phyloP scores from a whole-genome alignment of 352 stramenopile species.

The Pythium scleroteichum region DNA sequence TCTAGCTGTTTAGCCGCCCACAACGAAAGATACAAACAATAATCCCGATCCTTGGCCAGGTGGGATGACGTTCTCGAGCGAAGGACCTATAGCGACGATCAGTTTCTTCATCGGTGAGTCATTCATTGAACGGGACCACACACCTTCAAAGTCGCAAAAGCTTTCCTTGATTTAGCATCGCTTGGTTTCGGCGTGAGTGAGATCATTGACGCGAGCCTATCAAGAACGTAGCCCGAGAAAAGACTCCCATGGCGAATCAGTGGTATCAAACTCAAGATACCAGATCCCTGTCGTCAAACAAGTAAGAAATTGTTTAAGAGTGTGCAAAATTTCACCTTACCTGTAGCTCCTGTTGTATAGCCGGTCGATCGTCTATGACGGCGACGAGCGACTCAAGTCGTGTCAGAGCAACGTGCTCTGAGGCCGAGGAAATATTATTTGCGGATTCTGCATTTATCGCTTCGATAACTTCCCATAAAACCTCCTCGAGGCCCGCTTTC shows the following conservation, averaged over 20 bases:
- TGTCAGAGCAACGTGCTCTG: constrained; percentile 49
- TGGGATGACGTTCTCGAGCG: constrained; percentile 58
- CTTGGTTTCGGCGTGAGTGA: constrained; percentile 35
- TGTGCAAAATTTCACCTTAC: constrained; percentile 18
- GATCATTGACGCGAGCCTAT: constrained; percentile 45
- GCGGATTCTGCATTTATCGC: constrained; percentile 18
- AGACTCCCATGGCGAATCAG: constrained; percentile 73
- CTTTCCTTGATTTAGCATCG: constrained; percentile 50
- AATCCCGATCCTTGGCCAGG: constrained; percentile 68
- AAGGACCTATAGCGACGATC: constrained; percentile 47
- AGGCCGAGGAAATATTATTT: constrained; percentile 37
- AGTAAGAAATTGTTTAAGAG: too few species aligned
- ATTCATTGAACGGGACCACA: not conserved
- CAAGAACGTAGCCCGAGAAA: constrained; percentile 56
- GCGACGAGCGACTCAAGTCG: constrained; percentile 49
- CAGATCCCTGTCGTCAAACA: constrained; percentile 43
- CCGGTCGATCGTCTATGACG: constrained; percentile 41
- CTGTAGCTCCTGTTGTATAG: constrained; percentile 69
- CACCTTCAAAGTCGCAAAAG: constrained; percentile 64
- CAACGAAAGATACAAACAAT: constrained; percentile 47
- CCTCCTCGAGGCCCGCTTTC: constrained; percentile 9
- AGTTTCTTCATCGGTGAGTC: not conserved
- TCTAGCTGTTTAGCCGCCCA: constrained; percentile 19
- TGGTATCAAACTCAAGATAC: constrained; percentile 70
- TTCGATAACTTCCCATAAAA: constrained; percentile 23